Conservation (phyloP, 306 rosid species). For the Hippophae tibetana region DNA sequence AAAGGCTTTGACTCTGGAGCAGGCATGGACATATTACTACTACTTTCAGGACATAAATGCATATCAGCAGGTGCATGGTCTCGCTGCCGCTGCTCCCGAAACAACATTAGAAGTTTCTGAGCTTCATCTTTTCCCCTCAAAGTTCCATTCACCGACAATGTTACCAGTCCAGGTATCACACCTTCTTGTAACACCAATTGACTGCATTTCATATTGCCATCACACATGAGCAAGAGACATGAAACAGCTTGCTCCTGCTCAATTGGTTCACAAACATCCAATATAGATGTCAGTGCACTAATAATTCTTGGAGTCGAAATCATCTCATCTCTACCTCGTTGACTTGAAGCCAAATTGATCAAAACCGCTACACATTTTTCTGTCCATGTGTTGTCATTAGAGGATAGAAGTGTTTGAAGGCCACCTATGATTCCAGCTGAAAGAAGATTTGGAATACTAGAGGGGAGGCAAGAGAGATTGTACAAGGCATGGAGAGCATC, state of each 20-base stretch:
- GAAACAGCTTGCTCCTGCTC: constrained; percentile 91
- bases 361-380: constrained; percentile 75
- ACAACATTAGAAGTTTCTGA: constrained; percentile 79
- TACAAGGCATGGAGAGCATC: constrained; percentile 81
- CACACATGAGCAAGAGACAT: constrained; percentile 70
- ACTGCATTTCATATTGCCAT: constrained; percentile 58
- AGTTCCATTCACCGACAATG: constrained; percentile 83
- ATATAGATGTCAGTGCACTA: constrained; percentile 43
- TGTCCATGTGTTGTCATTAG: constrained; percentile 51
- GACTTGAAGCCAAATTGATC: constrained; percentile 61
- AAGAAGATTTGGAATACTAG: constrained; percentile 60
- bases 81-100: constrained; percentile 79
- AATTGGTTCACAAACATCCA: constrained; percentile 61
- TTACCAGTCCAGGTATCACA: constrained; percentile 88
- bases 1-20: constrained; percentile 54
- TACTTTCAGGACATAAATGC: constrained; percentile 29
- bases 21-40: constrained; percentile 20
- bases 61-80: constrained; percentile 40
- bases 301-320: constrained; percentile 44
- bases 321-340: constrained; percentile 64
- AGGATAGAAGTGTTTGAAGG: constrained; percentile 52
- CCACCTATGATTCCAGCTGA: constrained; percentile 49
- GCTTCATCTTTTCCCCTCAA: constrained; percentile 77
- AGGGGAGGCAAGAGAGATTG: constrained; percentile 60
- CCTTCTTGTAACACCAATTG: constrained; percentile 93